Percentiles rank a stretch among this genome's conserved stretches.
These are phyloP conservation scores for Talaromyces sp. DNA, from an alignment of 2,329 filamentous ascomycete species.

Conservation along the genomic window DNA sequence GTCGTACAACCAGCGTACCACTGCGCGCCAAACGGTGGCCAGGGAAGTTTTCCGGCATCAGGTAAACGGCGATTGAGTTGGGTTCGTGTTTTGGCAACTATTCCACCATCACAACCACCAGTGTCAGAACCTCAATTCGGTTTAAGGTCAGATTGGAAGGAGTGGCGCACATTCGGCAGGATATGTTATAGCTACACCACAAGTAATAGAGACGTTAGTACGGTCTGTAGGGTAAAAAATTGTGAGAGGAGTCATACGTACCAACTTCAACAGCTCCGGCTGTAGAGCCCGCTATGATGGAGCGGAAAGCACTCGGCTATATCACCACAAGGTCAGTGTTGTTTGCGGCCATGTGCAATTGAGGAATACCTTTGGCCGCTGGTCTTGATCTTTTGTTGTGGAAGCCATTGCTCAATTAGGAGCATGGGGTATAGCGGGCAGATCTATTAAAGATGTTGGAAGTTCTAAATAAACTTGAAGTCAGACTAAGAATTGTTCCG, in stretches of 20 bases:
- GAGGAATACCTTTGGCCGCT: constrained; percentile 36
- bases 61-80: constrained; percentile 86
- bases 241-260: constrained; percentile 41
- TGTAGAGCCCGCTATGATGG: constrained; percentile 87
- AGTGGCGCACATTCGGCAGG: constrained; percentile 76
- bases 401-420: constrained; percentile 32
- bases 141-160: too few species aligned
- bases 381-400: constrained; percentile 33
- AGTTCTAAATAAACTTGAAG: constrained; percentile 1
- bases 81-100: constrained; percentile 89
- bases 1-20: constrained; percentile 99
- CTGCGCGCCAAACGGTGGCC: constrained; percentile 87
- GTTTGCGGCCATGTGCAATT: background rate
- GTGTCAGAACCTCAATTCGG: constrained; percentile 11
- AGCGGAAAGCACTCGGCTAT: constrained; percentile 77
- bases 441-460: too few species aligned
- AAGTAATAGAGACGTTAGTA: constrained; percentile 26
- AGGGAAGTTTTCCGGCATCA: constrained; percentile 82
- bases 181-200: constrained; percentile 73
- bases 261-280: constrained; percentile 93
- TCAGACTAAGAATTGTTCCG: constrained; percentile 10
- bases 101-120: background rate
- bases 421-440: background rate
- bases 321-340: constrained; percentile 18
- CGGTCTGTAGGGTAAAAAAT: background rate